phyloP scores from a whole-genome alignment of 2,329 filamentous ascomycete species.

The Cytospora mali region DNA sequence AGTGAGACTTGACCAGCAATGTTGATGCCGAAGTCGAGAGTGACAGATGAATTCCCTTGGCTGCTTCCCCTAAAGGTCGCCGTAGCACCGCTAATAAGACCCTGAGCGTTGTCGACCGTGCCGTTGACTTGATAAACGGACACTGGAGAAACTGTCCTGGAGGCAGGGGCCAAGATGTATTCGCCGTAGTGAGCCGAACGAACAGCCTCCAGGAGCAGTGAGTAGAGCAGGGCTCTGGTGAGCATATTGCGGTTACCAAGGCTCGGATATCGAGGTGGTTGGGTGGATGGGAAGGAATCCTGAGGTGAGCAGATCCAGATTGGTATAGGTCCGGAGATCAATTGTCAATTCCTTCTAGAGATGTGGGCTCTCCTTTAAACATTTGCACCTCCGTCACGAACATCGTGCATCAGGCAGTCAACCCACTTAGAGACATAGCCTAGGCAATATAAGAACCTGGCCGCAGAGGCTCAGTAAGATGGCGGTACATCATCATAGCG shows the following conservation, averaged over 20 bases:
- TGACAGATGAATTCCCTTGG: constrained; percentile 37
- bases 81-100: constrained; percentile 30
- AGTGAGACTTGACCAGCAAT: constrained; percentile 43
- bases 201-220: neutral
- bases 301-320: neutral
- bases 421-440: no score
- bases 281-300: neutral
- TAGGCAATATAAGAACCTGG: neutral
- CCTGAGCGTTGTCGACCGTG: constrained; percentile 28
- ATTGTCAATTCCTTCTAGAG: neutral
- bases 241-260: constrained; percentile 6
- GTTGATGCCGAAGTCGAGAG: constrained; percentile 44
- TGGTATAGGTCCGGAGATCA: neutral
- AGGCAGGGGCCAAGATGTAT: constrained; percentile 31
- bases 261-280: neutral
- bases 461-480: neutral
- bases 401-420: neutral
- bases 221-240: neutral
- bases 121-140: constrained; percentile 28
- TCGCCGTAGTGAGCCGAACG: constrained; percentile 25
- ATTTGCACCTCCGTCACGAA: neutral
- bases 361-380: neutral
- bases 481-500: constrained; percentile 22
- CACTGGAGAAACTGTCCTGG: constrained; percentile 28
- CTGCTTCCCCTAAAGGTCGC: constrained; percentile 13